Evolutionary conservation across 352 stramenopile genomes (phyloP), one percentile per base, ranked within the genome.

Genomic region (Globisporangium barbulae): DNA sequence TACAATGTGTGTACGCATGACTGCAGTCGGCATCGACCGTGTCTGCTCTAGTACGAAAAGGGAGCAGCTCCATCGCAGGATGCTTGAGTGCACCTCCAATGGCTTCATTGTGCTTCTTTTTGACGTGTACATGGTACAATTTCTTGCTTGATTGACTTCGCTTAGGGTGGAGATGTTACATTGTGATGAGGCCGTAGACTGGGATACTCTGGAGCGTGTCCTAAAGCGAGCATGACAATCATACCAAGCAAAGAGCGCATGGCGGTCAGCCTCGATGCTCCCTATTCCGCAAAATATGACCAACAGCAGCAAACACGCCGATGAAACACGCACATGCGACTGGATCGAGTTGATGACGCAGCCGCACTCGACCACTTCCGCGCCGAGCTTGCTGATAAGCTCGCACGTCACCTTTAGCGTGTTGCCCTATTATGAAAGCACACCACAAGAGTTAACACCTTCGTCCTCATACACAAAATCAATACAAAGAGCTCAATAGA

Each of bases 401-500:
- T 94, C 79, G 60, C 85, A 85, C 9, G 83, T 93, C 22, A 91
- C 82, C 53, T 91, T 88, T 22, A 94, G 63, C 9, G 85, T 94
- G 69, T 90, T 93, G 45, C 85, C 83, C 83, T 91, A 48, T 22
- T 7, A 48, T 21, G 2, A 48, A 22, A 48, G 3, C 19, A 25
- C 4, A 41, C 28, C 50, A 59, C 61, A 57, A 63, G 48, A 17
- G 31, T 53, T 48, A 56, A 66, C 5, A 28, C 2, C 19, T 44
- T 25, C 30, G 39, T 30, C 9, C 19, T 22, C 8, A 19, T 30
- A 9, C 15, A 47, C 13, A n/a, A 17, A 25, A 8, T 55, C 21
- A 13, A 55, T 25, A 57, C 44, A 47, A 19, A 37, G 4, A 25
- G 4, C 6, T 3, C 17, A 28, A 33, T 6, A 35, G 37, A 17